Base-by-base conservation (phyloP, 805 yeast genomes). In the Ogataea polymorpha region DNA sequence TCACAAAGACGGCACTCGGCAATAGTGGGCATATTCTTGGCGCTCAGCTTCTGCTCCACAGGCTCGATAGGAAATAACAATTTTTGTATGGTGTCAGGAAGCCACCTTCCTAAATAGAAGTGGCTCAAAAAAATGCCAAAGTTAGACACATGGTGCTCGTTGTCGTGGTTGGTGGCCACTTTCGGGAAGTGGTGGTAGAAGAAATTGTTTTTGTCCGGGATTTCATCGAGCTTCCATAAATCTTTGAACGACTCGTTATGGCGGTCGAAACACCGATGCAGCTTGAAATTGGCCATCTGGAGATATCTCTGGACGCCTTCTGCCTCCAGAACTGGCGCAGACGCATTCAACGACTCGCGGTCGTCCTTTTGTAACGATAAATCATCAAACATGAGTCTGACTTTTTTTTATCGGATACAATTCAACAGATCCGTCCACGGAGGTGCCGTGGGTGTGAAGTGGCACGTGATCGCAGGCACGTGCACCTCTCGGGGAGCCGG, bases 171-270 rank as follows among this genome's bases (percentile, higher is more conserved):
- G 5, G 65, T 48, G 3, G 64, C 53, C 21, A 58, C 58, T 41
- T 59, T 59, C 5, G 67, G 65, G 40, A 51, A 62, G 36, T 58
- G 61, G 32, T 56, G 54, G 41, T 61, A 61, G 42, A 62, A 62
- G 35, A 53, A 50, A 32, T 46, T 51, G 9, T 53, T 44, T 32
- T 53, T 44, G 33, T 58, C 57, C 2, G 65, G 65, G 6, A 56
- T 56, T 24, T 54, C 58, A 28, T 53, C 60, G 4, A 50, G 32
- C 23, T 52, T 46, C 61, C 62, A 58, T n/a, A 59, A 37, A 3
- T 50, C 53, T 39, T 48, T 48, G 44, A 61, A 58, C 12, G 44
- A 39, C 10, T 56, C 62, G 14, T 53, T 53, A 37, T 59, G 62
- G 35, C 61, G 61, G 38, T 50, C 48, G 12, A 56, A 17, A 35